A percentile compares a stretch with the other conserved stretches of the same genome.
Conservation (phyloP, 2,329 filamentous ascomycete genomes). For the Aphanocladium album region DNA sequence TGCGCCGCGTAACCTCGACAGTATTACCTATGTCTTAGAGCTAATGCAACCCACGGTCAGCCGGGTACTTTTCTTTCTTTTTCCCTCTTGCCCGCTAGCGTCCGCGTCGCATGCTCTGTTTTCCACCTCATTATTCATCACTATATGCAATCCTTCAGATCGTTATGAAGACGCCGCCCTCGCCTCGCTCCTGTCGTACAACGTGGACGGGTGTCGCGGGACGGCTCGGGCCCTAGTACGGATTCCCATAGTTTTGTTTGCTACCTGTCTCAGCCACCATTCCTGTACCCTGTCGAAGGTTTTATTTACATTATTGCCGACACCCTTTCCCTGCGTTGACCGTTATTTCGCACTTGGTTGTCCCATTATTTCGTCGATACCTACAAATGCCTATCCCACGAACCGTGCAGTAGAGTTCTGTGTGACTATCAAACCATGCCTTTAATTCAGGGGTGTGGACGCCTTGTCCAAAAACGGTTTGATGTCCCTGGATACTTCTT, state of each 20-base stretch:
- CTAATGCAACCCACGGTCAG: conserved; percentile 4
- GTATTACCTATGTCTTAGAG: neutral
- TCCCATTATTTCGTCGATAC: neutral
- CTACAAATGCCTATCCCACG: no score
- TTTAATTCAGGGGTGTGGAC: neutral
- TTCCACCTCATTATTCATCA: neutral
- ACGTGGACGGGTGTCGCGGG: neutral
- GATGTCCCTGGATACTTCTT: conserved; percentile 26
- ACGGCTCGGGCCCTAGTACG: neutral
- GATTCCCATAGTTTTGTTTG: conserved; percentile 5
- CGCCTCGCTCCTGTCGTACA: neutral
- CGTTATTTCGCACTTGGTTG: no score
- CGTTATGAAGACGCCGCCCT: neutral
- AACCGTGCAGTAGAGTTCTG: neutral
- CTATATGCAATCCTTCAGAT: neutral
- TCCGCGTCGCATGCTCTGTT: no score
- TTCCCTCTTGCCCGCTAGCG: neutral
- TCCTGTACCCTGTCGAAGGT: neutral
- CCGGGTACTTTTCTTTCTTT: neutral
- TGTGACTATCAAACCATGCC: no score
- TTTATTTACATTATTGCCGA: conserved; percentile 6
- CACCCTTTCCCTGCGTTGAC: neutral
- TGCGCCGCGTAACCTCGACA: neutral
- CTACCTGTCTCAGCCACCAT: conserved; percentile 1
- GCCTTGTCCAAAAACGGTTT: conserved; percentile 24